Percentiles rank a stretch among this genome's conserved stretches.
phyloP scores from a whole-genome alignment of 2,329 filamentous ascomycete species.

The Arthrobotrys conoides region DNA sequence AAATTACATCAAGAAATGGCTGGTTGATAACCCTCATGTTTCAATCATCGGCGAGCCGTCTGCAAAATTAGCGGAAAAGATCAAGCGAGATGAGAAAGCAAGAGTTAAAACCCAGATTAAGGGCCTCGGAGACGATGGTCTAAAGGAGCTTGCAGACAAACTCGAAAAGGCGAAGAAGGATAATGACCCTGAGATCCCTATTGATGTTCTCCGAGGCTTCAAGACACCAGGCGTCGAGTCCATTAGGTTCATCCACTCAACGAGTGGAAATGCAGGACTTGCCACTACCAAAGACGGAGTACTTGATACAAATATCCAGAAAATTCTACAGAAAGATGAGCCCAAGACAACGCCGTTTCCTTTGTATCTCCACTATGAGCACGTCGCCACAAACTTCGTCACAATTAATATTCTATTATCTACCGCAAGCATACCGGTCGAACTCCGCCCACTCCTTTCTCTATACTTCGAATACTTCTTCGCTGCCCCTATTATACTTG shows the following conservation, averaged over 20 bases:
- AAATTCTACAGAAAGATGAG: slow-evolving; percentile 79
- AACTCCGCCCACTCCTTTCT: slow-evolving; percentile 85
- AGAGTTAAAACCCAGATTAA: slow-evolving; percentile 84
- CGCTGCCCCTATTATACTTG: slow-evolving; percentile 82
- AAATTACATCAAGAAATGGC: slow-evolving; percentile 76
- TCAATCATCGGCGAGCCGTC: slow-evolving; percentile 92
- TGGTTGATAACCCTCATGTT: slow-evolving; percentile 75
- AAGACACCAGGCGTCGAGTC: slow-evolving; percentile 86
- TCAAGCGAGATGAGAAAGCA: slow-evolving; percentile 83
- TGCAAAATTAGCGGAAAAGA: slow-evolving; percentile 79
- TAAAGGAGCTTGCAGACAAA: slow-evolving; percentile 80
- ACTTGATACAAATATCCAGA: slow-evolving; percentile 76
- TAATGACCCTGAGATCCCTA: slow-evolving; percentile 89
- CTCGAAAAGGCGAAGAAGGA: slow-evolving; percentile 87
- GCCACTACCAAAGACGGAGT: slow-evolving; percentile 21
- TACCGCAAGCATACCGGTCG: slow-evolving; percentile 81
- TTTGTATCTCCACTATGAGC: slow-evolving; percentile 96
- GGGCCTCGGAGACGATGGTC: slow-evolving; percentile 83
- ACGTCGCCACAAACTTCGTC: slow-evolving; percentile 93
- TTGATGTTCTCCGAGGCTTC: slow-evolving; percentile 84
- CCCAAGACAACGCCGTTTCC: slow-evolving; percentile 72
- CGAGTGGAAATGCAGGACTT: slow-evolving; percentile 52
- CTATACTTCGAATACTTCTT: slow-evolving; percentile 95
- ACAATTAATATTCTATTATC: slow-evolving; percentile 85
- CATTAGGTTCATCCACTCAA: slow-evolving; percentile 86